These are phyloP conservation scores for Citropsis articulata DNA, from an alignment of 345 rosid genomes.

Conservation along the genomic window DNA sequence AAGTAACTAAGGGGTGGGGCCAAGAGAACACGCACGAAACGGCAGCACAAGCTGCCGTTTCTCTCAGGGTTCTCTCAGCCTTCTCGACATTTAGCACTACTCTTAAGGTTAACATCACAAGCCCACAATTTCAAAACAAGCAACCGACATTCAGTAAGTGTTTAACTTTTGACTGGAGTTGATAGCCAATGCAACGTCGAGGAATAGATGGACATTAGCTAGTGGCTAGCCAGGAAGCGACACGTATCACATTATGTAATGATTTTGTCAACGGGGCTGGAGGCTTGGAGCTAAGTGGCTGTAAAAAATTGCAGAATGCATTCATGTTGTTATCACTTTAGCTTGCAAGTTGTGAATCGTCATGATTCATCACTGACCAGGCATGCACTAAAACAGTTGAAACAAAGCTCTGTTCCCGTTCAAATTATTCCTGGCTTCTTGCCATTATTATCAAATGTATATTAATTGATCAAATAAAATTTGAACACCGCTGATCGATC, in stretches of 20 bases:
- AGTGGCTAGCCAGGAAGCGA: not conserved
- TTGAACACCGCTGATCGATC: not conserved
- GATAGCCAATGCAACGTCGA: not conserved
- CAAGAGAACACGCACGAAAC: no score
- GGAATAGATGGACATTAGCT: not conserved
- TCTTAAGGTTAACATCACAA: no score
- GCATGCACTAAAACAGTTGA: not conserved
- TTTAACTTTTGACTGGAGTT: not conserved
- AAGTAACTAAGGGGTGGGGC: no score
- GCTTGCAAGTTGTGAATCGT: not conserved
- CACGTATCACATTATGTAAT: not conserved
- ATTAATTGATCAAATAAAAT: constrained; percentile 1
- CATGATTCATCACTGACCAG: constrained; percentile 8
- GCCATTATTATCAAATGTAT: not conserved
- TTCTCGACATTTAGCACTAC: no score
- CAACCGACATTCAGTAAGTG: no score
- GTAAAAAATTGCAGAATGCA: not conserved
- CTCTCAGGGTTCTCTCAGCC: no score
- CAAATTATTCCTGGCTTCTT: constrained; percentile 11
- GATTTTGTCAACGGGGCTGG: not conserved
- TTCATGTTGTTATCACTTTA: constrained; percentile 16
- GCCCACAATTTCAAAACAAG: no score
- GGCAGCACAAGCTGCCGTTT: no score
- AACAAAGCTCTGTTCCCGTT: not conserved
- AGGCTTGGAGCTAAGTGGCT: constrained; percentile 1